Percentiles rank a stretch among this genome's conserved stretches.
phyloP scores from a whole-genome alignment of 2,329 filamentous ascomycete species.

The Botrytis fragariae region DNA sequence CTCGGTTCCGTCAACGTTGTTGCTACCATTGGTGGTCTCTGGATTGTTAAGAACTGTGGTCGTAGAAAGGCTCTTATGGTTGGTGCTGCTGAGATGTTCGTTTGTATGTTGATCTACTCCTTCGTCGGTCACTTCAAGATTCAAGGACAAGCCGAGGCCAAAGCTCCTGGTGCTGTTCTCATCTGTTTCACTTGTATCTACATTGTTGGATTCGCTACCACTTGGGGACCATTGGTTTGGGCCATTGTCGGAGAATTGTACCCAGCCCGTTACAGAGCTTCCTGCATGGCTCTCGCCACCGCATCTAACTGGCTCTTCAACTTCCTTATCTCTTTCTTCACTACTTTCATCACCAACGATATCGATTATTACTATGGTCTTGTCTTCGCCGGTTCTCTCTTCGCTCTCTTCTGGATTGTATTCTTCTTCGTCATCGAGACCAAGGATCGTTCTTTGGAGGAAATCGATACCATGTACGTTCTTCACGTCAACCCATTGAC shows the following conservation, averaged over 20 bases:
- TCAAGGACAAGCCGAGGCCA: slow-evolving; percentile 43
- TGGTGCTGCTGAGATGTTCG: slow-evolving; percentile 60
- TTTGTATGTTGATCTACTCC: slow-evolving; percentile 57
- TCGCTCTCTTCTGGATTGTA: slow-evolving; percentile 62
- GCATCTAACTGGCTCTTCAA: slow-evolving; percentile 68
- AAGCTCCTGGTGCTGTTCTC: slow-evolving; percentile 55
- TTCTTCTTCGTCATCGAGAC: slow-evolving; percentile 78
- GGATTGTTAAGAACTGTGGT: slow-evolving; percentile 63
- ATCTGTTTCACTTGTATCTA: slow-evolving; percentile 69
- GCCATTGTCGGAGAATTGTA: slow-evolving; percentile 64
- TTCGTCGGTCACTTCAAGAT: slow-evolving; percentile 51
- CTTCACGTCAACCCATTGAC: slow-evolving; percentile 46
- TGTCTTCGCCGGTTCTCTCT: slow-evolving; percentile 69
- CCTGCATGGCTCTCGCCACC: slow-evolving; percentile 58
- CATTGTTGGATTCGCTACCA: slow-evolving; percentile 62
- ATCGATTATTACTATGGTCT: slow-evolving; percentile 67
- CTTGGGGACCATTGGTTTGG: slow-evolving; percentile 71
- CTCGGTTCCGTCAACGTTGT: slow-evolving; percentile 65
- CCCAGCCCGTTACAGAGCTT: slow-evolving; percentile 59
- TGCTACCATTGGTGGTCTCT: slow-evolving; percentile 64
- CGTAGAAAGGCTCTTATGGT: slow-evolving; percentile 61
- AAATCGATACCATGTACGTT: slow-evolving; percentile 77
- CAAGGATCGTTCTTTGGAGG: slow-evolving; percentile 70
- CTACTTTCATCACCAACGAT: slow-evolving; percentile 68
- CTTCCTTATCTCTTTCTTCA: slow-evolving; percentile 73